Evolutionary conservation across 2,329 filamentous ascomycete genomes (phyloP).

Genomic region (Ophiostoma himal-ulmi): DNA sequence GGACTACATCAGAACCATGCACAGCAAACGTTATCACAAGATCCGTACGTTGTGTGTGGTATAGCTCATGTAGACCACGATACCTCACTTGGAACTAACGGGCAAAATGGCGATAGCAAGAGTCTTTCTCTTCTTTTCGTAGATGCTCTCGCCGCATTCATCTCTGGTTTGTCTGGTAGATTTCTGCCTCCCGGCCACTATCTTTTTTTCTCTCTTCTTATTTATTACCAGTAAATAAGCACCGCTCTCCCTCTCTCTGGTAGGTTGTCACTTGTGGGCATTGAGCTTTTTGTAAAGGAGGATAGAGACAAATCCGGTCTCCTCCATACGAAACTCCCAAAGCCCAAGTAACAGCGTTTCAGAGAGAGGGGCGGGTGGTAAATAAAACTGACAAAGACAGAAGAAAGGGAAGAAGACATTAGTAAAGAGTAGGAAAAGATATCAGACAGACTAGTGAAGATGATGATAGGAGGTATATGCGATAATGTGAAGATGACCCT

Average conservation of each 20-base stretch:
- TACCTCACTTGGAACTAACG: constrained; percentile 25
- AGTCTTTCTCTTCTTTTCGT: not conserved
- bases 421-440: not conserved
- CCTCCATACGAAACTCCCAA: constrained; percentile 26
- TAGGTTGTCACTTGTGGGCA: constrained; percentile 22
- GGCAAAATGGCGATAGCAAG: constrained; percentile 51
- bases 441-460: not conserved
- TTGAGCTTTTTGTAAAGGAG: constrained; percentile 25
- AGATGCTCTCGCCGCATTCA: not conserved
- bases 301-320: constrained; percentile 3
- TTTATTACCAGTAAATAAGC: not conserved
- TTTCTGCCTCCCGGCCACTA: not conserved
- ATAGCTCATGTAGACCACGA: not conserved
- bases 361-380: not conserved
- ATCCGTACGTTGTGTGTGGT: not conserved
- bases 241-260: not conserved
- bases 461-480: not conserved
- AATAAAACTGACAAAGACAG: not conserved
- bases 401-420: not conserved
- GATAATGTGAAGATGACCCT: not conserved
- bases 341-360: constrained; percentile 20
- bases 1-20: not conserved
- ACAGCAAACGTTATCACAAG: not conserved
- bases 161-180: not conserved
- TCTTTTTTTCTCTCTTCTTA: not conserved